Evolutionary conservation across 1,284 basidiomycete species (phyloP), one percentile per base, ranked within the genome.

Genomic region (Laetiporus sulphureus): DNA sequence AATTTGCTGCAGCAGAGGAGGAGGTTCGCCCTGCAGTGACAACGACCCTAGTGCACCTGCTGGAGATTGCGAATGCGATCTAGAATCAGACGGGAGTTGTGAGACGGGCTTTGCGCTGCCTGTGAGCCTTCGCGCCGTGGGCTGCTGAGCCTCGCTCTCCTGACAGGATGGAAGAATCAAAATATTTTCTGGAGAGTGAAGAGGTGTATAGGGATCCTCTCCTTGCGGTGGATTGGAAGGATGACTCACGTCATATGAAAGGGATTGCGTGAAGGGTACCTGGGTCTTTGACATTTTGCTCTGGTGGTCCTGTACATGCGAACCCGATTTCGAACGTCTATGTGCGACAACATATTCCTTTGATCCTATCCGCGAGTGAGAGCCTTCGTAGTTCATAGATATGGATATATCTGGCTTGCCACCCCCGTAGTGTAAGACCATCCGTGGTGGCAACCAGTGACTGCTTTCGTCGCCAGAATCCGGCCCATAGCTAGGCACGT

Each of bases 341-440:
- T n/a, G n/a, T n/a, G n/a, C n/a, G n/a, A n/a, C n/a, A n/a, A n/a
- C n/a, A n/a, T n/a, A n/a, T n/a, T n/a, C n/a, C 21, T 23, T 36
- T 5, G 27, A 36, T 23, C 34, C 6, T 18, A 20, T 25, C 12
- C 22, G 11, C 32, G 11, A 15, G 13, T 25, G 21, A 11, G 36
- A 21, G 15, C 31, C n/a, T n/a, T n/a, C n/a, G 41, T 31, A 10
- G 38, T 48, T 33, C 27, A 68, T 65, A 13, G 75, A 69, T 52
- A 83, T 77, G 24, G 77, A 75, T 11, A 79, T 59, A 59, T 81
- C 76, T 5, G 70, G 70, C 34, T 75, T 60, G 4, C 82, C 81
- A 54, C 82, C 75, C n/a, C 64, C 66, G 54, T 77, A 85, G 44
- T 73, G 72, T 48, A 86, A 62, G 46, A 83, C 62, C 79, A 86